Evolutionary conservation across 2,329 filamentous ascomycete species (phyloP), one percentile per base, ranked within the genome.

Genomic region (Trichoderma gracile): DNA sequence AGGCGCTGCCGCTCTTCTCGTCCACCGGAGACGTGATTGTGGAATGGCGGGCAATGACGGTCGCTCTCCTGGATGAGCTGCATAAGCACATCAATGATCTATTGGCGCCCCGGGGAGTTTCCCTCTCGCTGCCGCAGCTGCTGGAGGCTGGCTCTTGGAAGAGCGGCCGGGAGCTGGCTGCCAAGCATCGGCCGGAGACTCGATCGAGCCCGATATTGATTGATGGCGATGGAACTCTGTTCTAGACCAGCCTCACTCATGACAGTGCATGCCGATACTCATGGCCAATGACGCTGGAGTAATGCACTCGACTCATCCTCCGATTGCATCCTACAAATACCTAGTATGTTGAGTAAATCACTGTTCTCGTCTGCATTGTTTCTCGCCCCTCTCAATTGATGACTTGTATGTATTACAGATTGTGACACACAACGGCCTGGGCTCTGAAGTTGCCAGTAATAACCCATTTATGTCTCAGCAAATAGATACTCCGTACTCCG

Each of bases 151-250:
- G 82, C 0, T 81, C 79, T 1, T 85, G 82, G 82, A 85, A 85
- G 67, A 89, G 89, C 69, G 91, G 91, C 63, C 84, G 91, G 74
- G 91, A 94, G 78, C 82, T 94, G 71, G 91, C 91, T 56, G 91
- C 93, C 73, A 87, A 92, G 63, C 88, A 85, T 50, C 82, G 91
- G 64, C 91, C 91, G 17, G 89, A 91, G 71, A 94, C 91, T 14
- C 92, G 89, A 78, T 89, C 91, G 68, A 91, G 91, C 62, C 91
- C 91, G 14, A 93, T 95, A 73, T 87, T 93, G 81, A 92, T 93
- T 70, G 78, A 89, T 64, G 91, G 89, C 67, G 91, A 94, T 75
- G 91, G 91, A 67, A 94, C 91, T 38, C 86, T 94, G 69, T 93
- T 93, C 76, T 93, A 85, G 25, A 14, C 12, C 1, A 4, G 33